Evolutionary conservation across 2,329 filamentous ascomycete genomes (phyloP), one percentile per base, ranked within the genome.

Genomic region (Epichloe coenophiala): DNA sequence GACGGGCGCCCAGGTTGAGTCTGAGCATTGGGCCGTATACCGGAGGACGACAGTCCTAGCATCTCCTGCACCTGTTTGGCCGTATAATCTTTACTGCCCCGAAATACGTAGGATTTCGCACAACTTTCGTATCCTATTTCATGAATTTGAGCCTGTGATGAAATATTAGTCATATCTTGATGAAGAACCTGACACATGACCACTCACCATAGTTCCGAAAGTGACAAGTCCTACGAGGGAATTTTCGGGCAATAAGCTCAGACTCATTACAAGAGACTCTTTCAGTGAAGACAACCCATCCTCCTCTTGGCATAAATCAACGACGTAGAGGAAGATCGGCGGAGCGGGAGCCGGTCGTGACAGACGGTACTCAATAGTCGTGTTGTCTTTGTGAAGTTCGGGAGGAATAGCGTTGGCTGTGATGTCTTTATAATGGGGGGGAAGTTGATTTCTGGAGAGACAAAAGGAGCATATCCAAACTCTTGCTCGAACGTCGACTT

Each of bases 61-160:
- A 98, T 98, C 64, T 98, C 93, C 68, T 97, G 91, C n/a, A 98
- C 89, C 66, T 97, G 90, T 72, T 97, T 97, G 49, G 90, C 87
- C n/a, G 83, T 78, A 68, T 98, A 98, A 63, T 98, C 93, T 74
- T 97, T 98, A 75, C 83, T 96, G 39, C 93, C 93, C 51, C 91
- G 82, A 77, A 98, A 98, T 41, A 98, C 93, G 62, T 96, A 98
- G 5, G 91, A 96, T 71, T 97, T 98, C 57, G 93, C 88, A 69
- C 93, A 98, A 69, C 97, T 93, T 50, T 87, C 90, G 65, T 98
- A 98, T 50, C 93, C 93, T 58, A 98, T 88, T 70, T 98, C 93
- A 65, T 98, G 93, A 17, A 98, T 88, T 79, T 96, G 90, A 35
- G 88, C 82, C 41, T 37, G 27, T n/a, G n/a, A 31, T 7, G 15